These are phyloP conservation scores for Benincasa hispida DNA, from an alignment of 306 rosid species.

Conservation along the genomic window DNA sequence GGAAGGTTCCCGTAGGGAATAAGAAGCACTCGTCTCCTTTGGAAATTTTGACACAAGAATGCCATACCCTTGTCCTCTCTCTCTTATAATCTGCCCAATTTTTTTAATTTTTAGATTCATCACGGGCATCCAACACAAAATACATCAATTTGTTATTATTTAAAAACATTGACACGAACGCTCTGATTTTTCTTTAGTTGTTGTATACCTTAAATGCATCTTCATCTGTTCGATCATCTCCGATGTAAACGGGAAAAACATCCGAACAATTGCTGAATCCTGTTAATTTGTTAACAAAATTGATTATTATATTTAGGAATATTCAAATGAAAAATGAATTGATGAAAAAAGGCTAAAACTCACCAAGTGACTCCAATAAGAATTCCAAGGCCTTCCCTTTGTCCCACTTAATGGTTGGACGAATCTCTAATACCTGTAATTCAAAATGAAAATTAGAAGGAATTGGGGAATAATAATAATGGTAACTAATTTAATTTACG, in stretches of 20 bases:
- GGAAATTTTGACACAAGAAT: conserved; percentile 85
- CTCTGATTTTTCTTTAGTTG: no score
- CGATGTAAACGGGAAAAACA: conserved; percentile 87
- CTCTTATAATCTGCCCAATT: conserved; percentile 44
- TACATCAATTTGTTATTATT: no score
- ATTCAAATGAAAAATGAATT: not conserved
- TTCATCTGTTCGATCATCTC: conserved; percentile 92
- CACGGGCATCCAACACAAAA: not conserved
- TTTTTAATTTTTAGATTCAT: not conserved
- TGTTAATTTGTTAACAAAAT: conserved; percentile 17
- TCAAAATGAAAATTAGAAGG: conserved; percentile 4
- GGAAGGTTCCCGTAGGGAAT: conserved; percentile 76
- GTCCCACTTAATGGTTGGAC: conserved; percentile 97
- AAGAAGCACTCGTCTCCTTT: conserved; percentile 75
- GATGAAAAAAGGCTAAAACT: conserved; percentile 10
- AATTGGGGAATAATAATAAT: not conserved
- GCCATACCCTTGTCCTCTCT: conserved; percentile 91
- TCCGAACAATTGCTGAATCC: conserved; percentile 69
- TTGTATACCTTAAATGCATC: conserved; percentile 74
- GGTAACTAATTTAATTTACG: not conserved
- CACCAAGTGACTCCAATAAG: conserved; percentile 85
- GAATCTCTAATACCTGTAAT: conserved; percentile 72
- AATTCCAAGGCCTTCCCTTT: conserved; percentile 91
- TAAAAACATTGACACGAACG: no score
- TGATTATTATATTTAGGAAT: not conserved